Evolutionary conservation across 2,329 filamentous ascomycete species (phyloP), one percentile per base, ranked within the genome.

Genomic region (Cordyceps farinosa): DNA sequence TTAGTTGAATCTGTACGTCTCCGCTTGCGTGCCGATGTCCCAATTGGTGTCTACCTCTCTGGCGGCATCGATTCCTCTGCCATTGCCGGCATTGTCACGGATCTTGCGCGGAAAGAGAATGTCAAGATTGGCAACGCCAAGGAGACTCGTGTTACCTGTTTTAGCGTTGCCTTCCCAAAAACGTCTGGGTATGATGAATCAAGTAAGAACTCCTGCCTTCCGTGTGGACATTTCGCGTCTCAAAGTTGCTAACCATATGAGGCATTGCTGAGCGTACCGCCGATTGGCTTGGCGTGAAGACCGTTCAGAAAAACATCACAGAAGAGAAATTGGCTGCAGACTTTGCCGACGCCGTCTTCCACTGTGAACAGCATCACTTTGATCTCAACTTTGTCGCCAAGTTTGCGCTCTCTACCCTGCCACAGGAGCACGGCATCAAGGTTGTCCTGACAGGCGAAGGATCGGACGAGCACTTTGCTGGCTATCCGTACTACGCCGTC

Each of bases 61-160:
- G 84, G 85, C 5, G 85, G 84, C 1, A 79, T 87, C 55, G 84
- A 87, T 68, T 85, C 82, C 0, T 86, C 83, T 0, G 76, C 79
- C 1, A 72, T 87, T 29, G 84, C 84, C 8, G 84, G 84, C 3
- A 85, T 87, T 67, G 79, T 81, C 2, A 79, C 78, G 1, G 75
- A 85, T 64, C 75, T 86, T 1, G 75, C 79, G n/a, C 74, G 77
- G 47, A 74, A 82, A 54, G 71, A 81, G 56, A 76, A 79, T n/a
- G 72, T 76, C 29, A 72, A 74, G 42, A 11, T 63, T 13, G 61
- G 61, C n/a, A 48, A 17, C 22, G 36, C 47, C 11, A 36, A 17
- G n/a, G 38, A 47, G 10, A 44, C 34, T 10, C 17, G 11, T 3
- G 38, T 63, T 40, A 32, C 44, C 1, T 57, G 61, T n/a, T 63